Base-by-base conservation (phyloP, 768 basidiomycete species). In the Pisolithus microcarpus region DNA sequence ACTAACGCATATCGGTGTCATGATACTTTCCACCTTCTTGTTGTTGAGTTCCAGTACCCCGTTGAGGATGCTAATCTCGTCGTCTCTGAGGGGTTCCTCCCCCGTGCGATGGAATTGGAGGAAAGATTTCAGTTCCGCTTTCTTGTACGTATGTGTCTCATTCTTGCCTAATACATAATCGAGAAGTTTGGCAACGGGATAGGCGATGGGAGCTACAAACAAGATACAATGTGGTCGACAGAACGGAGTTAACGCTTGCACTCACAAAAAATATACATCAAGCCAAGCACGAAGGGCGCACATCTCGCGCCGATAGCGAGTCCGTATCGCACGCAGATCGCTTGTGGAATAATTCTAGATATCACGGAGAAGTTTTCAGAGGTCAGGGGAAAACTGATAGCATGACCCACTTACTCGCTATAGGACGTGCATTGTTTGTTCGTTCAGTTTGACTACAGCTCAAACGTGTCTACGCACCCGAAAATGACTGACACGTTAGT, bases 41-140 rank as follows among this genome's bases (percentile, higher is more conserved):
- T 76, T 79, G 58, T 84, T 87, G 45, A 91, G 73, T 59, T 89
- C 87, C 49, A 88, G 64, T 1, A 89, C 86, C 1, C 87, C 87
- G 59, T 87, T 89, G 43, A 91, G 69, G 43, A 91, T 91, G 52
- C 78, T 75, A 36, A 91, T 87, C 60, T 91, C 88, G 48, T 90
- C 88, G 60, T 90, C 88, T 5, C 86, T 74, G 1, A 91, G 73
- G 0, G 77, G 76, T 43, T 90, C 87, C 57, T 86, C 80, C 6
- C 86, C 87, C 0, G 77, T 80, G 23, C 85, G 79, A 59, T 90
- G 86, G 62, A 90, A 88, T 49, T 84, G 82, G 11, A 91, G 73
- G 69, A 91, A 90, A 0, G 83, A 84, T 56, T 84, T 85, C 38
- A 87, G 74, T 52, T 85, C 82, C 0, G 86, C 87, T 64, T 91